Evolutionary conservation across 2,329 filamentous ascomycete species (phyloP), one percentile per base, ranked within the genome.

Genomic region (Claviceps paspali): DNA sequence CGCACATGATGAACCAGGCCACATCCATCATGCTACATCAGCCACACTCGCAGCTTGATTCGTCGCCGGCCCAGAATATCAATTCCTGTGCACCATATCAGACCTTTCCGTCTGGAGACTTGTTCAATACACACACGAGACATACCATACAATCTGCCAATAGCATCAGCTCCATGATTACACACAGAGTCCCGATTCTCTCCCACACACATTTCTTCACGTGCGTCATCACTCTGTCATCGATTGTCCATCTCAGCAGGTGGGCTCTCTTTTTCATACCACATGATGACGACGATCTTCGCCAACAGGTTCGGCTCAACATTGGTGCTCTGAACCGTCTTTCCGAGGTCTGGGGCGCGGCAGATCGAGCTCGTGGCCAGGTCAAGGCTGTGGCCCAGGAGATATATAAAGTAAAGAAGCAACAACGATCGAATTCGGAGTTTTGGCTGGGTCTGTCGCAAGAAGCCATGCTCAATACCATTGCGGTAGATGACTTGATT

Each of bases 181-280:
- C 80, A 1, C 73, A 92, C 32, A 81, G 82, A 0, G 74, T 79
- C 4, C 70, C 77, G 0, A 62, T 88, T 2, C 67, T 79, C 4
- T 74, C 73, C 23, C 84, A 93, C 57, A 86, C 76, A 0, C 83
- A 85, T 40, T 87, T 88, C 58, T 86, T 91, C 60, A 82, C 79
- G 24, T 91, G 83, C 52, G 78, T 82, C 28, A 64, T 91, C 35
- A 82, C 82, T 2, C 64, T 88, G 37, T 81, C 79, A 14, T 83
- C 82, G 6, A 81, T 87, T 47, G 80, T 88, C 4, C 82, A 91
- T 49, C 67, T 92, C 18, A 83, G 79, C 38, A 82, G 82, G 44
- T 93, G 84, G 74, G 78, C 64, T 37, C 63, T 78, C 15, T 73
- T 72, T 51, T 72, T 70, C 38, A 64, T 78, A 33, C 61, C 65